Conservation (phyloP, 2,329 filamentous ascomycete genomes). For the Exophiala aquamarina region DNA sequence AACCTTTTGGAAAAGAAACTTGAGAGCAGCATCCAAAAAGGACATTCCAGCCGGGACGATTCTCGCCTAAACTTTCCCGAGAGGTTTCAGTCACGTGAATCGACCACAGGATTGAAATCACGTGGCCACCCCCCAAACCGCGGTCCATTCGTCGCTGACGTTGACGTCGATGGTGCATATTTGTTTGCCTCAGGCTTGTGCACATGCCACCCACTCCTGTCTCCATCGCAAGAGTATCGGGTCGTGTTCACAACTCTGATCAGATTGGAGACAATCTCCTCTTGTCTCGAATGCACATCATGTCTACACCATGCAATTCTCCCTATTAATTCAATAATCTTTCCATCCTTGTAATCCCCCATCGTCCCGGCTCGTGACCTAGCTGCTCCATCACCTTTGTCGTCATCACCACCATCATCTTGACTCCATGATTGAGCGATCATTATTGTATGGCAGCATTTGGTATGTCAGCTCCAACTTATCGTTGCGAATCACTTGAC, state of each 20-base stretch:
- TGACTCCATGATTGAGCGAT: conserved; percentile 19
- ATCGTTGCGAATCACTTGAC: too few relatives aligned
- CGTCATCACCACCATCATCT: conserved; percentile 7
- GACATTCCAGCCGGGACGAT: conserved; percentile 5
- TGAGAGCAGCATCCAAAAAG: too few relatives aligned
- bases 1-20: conserved; percentile 13
- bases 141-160: too few relatives aligned
- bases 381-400: conserved; percentile 4
- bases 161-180: background rate
- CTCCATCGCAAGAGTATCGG: too few relatives aligned
- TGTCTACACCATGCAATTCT: background rate
- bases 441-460: conserved; percentile 52
- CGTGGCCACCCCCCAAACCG: too few relatives aligned
- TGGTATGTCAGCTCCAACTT: conserved; percentile 29
- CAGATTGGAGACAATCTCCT: too few relatives aligned
- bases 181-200: conserved; percentile 7
- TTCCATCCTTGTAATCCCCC: background rate
- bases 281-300: background rate
- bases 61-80: conserved; percentile 5
- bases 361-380: too few relatives aligned
- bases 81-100: too few relatives aligned
- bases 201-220: conserved; percentile 12
- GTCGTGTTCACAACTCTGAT: too few relatives aligned
- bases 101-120: too few relatives aligned
- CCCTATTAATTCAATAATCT: background rate